phyloP scores from a whole-genome alignment of 176 grass and related monocot genomes.

The Bothriochloa decipiens region DNA sequence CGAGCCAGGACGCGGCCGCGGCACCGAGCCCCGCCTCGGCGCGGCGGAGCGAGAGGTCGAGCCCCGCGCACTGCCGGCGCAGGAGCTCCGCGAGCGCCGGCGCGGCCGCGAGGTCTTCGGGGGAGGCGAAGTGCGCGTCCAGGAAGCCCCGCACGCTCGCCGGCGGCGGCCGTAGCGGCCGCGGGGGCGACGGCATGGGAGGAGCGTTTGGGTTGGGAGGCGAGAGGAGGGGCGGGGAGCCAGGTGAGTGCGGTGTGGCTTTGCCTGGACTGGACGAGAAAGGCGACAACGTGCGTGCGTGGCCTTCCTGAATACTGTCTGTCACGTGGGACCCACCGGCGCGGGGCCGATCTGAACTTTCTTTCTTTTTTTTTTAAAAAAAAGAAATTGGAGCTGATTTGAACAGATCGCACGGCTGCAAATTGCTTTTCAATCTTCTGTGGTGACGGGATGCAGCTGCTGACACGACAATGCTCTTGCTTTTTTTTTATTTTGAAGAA shows the following conservation, averaged over 20 bases:
- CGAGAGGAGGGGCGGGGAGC: not conserved
- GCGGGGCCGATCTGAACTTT: too few species aligned
- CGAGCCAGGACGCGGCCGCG: conserved; percentile 49
- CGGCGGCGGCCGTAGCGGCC: not conserved
- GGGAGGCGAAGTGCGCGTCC: conserved; percentile 50
- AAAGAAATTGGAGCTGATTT: too few species aligned
- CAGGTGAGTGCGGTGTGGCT: not conserved
- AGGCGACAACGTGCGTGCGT: too few species aligned
- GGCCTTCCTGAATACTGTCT: too few species aligned
- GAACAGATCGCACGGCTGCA: too few species aligned
- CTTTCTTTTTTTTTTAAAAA: too few species aligned
- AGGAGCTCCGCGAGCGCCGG: conserved; percentile 57
- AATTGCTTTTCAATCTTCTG: too few species aligned
- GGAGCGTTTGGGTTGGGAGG: not conserved
- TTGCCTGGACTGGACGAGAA: not conserved
- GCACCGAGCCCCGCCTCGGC: conserved; percentile 49
- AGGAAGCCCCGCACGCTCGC: conserved; percentile 52
- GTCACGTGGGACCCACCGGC: too few species aligned
- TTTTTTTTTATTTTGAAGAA: too few species aligned
- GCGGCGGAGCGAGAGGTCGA: conserved; percentile 46
- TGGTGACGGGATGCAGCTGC: too few species aligned
- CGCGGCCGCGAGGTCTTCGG: conserved; percentile 46
- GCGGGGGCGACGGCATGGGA: not conserved
- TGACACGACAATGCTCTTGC: too few species aligned
- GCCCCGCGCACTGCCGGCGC: conserved; percentile 59